These are phyloP conservation scores for Phytophthora uliginosa DNA, from an alignment of 352 stramenopile species.

Conservation along the genomic window DNA sequence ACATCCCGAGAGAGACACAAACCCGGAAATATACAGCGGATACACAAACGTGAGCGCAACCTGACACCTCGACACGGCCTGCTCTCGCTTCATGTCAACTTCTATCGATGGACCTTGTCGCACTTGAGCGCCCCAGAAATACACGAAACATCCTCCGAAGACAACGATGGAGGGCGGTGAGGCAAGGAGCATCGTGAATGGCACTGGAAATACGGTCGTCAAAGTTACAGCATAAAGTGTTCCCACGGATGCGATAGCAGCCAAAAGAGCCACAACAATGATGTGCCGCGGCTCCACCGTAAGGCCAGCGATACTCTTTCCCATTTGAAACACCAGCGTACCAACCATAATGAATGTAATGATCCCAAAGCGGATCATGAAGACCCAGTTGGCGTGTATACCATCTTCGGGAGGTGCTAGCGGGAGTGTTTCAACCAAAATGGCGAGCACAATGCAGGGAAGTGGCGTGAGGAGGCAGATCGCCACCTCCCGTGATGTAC, in stretches of 20 bases:
- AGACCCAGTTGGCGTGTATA: neutral
- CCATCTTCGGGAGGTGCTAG: neutral
- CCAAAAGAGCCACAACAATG: neutral
- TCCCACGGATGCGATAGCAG: neutral
- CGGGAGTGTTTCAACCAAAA: neutral
- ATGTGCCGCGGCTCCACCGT: neutral
- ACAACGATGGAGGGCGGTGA: neutral
- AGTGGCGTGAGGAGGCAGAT: neutral
- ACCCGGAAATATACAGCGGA: neutral
- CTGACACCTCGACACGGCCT: conserved; percentile 1
- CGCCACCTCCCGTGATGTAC: neutral
- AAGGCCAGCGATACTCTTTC: neutral
- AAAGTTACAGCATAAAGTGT: neutral
- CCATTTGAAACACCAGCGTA: conserved; percentile 5
- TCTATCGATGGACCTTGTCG: neutral
- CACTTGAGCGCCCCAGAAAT: neutral
- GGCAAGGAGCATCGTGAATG: neutral
- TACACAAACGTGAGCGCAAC: neutral
- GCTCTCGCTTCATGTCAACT: neutral
- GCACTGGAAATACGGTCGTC: neutral
- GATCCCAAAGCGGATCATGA: neutral
- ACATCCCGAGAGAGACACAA: neutral
- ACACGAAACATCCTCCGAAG: neutral
- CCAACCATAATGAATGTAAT: neutral
- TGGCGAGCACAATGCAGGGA: neutral